A percentile compares a stretch with the other conserved stretches of the same genome.
Conservation (phyloP, 495 filamentous ascomycete species). For the Astrothelium subdiscretum region DNA sequence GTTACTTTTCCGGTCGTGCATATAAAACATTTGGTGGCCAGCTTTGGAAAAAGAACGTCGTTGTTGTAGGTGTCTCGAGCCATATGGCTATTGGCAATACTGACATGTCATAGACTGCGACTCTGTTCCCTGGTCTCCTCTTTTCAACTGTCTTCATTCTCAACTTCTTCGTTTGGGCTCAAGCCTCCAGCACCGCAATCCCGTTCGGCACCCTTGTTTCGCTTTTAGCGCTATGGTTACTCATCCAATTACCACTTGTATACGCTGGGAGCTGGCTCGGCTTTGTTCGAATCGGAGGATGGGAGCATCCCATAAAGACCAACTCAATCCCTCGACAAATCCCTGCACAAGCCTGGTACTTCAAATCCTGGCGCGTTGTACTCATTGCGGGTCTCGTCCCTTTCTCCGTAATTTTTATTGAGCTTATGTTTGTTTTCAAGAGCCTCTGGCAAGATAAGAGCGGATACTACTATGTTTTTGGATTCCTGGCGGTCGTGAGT, state of each 20-base stretch:
- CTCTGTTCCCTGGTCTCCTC: slow-evolving; percentile 73
- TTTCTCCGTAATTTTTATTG: slow-evolving; percentile 89
- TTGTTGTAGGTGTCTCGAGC: slow-evolving; percentile 36
- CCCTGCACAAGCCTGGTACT: slow-evolving; percentile 72
- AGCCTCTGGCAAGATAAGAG: slow-evolving; percentile 88
- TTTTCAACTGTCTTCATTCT: slow-evolving; percentile 73
- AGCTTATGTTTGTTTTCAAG: slow-evolving; percentile 85
- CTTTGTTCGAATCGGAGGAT: slow-evolving; percentile 51
- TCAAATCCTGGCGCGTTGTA: slow-evolving; percentile 46
- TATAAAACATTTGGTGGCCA: slow-evolving; percentile 80
- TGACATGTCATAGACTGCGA: slow-evolving; percentile 41
- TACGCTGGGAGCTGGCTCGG: slow-evolving; percentile 78
- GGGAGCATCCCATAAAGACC: slow-evolving; percentile 85
- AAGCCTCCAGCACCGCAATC: slow-evolving; percentile 82
- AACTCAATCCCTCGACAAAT: slow-evolving; percentile 62
- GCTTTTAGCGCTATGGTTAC: slow-evolving; percentile 71
- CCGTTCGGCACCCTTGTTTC: slow-evolving; percentile 76
- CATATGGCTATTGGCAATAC: slow-evolving; percentile 13
- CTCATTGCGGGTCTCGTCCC: slow-evolving; percentile 74
- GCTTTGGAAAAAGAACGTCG: slow-evolving; percentile 67
- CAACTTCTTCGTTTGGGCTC: slow-evolving; percentile 89
- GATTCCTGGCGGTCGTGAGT: slow-evolving; percentile 69
- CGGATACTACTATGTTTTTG: slow-evolving; percentile 92
- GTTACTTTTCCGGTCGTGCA: slow-evolving; percentile 79
- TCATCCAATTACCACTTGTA: slow-evolving; percentile 82